Conservation (phyloP, 352 stramenopile genomes). For the Elongisporangium prolatum region DNA sequence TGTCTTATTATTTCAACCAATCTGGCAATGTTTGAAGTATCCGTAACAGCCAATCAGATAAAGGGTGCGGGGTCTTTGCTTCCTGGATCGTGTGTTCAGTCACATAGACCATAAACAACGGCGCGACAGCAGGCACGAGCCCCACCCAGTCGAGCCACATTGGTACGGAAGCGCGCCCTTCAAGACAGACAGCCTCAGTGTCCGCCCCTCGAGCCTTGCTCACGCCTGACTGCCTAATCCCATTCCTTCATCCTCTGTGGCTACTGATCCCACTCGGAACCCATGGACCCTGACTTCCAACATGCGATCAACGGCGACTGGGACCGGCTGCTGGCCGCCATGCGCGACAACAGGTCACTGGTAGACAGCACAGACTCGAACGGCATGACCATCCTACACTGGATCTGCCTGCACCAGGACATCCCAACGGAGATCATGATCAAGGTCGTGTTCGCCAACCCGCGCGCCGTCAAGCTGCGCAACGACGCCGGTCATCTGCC, state of each 20-base stretch:
- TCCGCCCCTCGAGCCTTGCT: background rate
- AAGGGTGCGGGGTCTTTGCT: background rate
- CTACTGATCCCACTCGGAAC: background rate
- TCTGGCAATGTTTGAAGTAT: background rate
- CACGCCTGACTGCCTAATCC: background rate
- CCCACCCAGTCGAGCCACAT: background rate
- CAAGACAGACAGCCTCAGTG: background rate
- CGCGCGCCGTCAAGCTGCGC: conserved; percentile 57
- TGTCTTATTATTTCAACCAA: background rate
- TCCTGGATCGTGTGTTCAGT: background rate
- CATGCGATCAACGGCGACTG: conserved; percentile 80
- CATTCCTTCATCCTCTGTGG: background rate
- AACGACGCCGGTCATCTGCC: conserved; percentile 74
- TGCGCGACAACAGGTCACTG: conserved; percentile 58
- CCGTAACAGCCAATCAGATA: background rate
- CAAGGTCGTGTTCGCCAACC: conserved; percentile 79
- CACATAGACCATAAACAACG: background rate
- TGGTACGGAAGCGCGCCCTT: background rate
- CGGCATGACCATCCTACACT: conserved; percentile 78
- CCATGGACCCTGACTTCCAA: conserved; percentile 72
- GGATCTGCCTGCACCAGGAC: conserved; percentile 76
- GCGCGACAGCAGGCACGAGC: background rate
- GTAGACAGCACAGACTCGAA: conserved; percentile 54
- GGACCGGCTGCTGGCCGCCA: conserved; percentile 56
- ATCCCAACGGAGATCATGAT: conserved; percentile 68